Evolutionary conservation across 768 basidiomycete genomes (phyloP).

Genomic region (Boletus sp.): DNA sequence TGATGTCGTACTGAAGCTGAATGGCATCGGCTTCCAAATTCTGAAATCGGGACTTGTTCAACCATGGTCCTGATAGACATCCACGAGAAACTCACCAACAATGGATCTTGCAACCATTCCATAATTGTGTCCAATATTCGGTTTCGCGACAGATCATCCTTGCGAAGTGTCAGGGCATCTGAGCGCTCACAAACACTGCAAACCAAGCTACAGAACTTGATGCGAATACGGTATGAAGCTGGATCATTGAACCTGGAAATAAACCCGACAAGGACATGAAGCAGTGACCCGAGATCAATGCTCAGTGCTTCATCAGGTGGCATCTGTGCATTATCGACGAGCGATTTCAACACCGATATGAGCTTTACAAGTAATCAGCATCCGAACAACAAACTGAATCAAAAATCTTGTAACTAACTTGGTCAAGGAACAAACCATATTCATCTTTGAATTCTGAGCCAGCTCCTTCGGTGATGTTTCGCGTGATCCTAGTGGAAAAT

Average conservation of each 20-base stretch:
- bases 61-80: background rate
- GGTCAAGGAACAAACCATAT: slow-evolving; percentile 61
- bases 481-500: slow-evolving; percentile 42
- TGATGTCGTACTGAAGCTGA: slow-evolving; percentile 59
- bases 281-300: slow-evolving; percentile 59
- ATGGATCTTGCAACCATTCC: slow-evolving; percentile 68
- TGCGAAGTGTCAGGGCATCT: slow-evolving; percentile 60
- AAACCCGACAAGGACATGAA: slow-evolving; percentile 59
- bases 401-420: slow-evolving; percentile 41
- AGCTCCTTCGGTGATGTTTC: slow-evolving; percentile 46
- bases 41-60: slow-evolving; percentile 21
- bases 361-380: slow-evolving; percentile 44
- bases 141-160: slow-evolving; percentile 65
- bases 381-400: background rate
- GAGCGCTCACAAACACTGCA: slow-evolving; percentile 63
- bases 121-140: slow-evolving; percentile 71
- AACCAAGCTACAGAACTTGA: slow-evolving; percentile 71
- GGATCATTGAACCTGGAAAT: slow-evolving; percentile 59
- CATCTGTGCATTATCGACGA: slow-evolving; percentile 67
- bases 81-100: slow-evolving; percentile 39
- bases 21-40: slow-evolving; percentile 36
- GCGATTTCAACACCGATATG: slow-evolving; percentile 68
- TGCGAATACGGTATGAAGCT: slow-evolving; percentile 59
- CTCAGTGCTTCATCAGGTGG: slow-evolving; percentile 57
- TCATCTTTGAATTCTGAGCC: slow-evolving; percentile 39